phyloP scores from a whole-genome alignment of 441 rosid species.

The Kokia cookei region DNA sequence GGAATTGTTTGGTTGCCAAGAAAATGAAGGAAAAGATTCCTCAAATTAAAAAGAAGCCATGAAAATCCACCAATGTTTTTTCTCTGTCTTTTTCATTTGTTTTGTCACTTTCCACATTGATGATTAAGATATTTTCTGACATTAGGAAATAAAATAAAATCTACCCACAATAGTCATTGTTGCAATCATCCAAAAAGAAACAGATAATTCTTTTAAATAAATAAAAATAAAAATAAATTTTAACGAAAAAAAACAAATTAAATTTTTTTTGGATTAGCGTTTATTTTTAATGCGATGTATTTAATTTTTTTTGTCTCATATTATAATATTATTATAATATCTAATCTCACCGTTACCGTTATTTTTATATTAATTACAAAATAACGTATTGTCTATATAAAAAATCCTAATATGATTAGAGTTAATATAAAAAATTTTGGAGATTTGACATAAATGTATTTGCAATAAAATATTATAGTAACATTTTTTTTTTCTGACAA shows the following conservation, averaged over 20 bases:
- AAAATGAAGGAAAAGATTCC: neutral
- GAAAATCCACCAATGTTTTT: neutral
- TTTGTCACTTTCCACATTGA: neutral
- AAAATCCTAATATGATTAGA: too few relatives aligned
- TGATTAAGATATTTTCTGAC: neutral
- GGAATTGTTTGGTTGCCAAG: neutral
- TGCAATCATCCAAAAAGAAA: neutral
- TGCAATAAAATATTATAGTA: too few relatives aligned
- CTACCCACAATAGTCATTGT: neutral
- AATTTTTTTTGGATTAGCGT: rapidly evolving
- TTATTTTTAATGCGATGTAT: rapidly evolving
- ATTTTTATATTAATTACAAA: too few relatives aligned
- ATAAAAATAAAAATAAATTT: too few relatives aligned
- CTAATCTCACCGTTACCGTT: too few relatives aligned
- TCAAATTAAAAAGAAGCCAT: neutral
- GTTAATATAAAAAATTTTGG: neutral
- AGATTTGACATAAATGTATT: too few relatives aligned
- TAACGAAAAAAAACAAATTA: too few relatives aligned
- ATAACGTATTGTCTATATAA: rapidly evolving
- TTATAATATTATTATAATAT: rapidly evolving
- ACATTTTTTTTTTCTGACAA: too few relatives aligned
- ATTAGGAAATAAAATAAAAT: neutral
- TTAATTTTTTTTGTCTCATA: too few relatives aligned
- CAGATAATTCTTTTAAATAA: too few relatives aligned
- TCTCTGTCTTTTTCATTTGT: neutral